Base-by-base conservation (phyloP, 2,329 filamentous ascomycete genomes). In the Neonectria magnoliae region DNA sequence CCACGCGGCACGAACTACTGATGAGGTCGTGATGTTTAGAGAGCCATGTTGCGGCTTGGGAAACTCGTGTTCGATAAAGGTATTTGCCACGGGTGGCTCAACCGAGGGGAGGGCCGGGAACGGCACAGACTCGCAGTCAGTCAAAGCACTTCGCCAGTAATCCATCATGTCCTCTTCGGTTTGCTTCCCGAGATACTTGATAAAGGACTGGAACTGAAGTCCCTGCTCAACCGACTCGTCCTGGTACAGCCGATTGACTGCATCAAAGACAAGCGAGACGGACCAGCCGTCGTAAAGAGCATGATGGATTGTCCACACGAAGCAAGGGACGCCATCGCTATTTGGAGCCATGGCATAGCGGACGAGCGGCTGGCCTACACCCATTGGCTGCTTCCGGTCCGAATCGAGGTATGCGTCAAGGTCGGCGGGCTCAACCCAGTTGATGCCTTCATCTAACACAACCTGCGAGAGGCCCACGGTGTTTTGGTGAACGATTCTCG, bases 401-500 rank as follows among this genome's bases (percentile, higher is more conserved):
- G 70, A 53, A 3, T 75, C 70, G 1, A 83, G 68, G 59, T 82
- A 82, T 8, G 73, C 67, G 10, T 77, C 73, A 1, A 83, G 66
- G 2, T 73, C 74, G 22, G 10, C 18, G 14, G 58, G 42, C 1
- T 33, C 10, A 1, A 36, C 29, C 74, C 78, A 79, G 42, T 74
- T 61, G 16, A 81, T 77, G 11, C 70, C 70, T 27, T 79, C 75
- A 20, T 76, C 76, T 31, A 83, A 64, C 7, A 85, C 80, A 0
- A 82, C 80, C 64, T 85, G 83, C 53, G 82, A 69, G 0, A 84
- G 72, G 5, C 83, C 82, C 5, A 75, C 70, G 1, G 73, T 70
- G 1, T 78, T 72, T 4, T 81, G 75, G 20, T 84, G 81, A 0
- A 84, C 76, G 51, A 86, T 81, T 41, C 82, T 78, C 0, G 83